Percentiles rank a stretch among this genome's conserved stretches.
These are phyloP conservation scores for Tetradesmus lagerheimii DNA, from an alignment of 139 green algal genomes.

Conservation along the genomic window DNA sequence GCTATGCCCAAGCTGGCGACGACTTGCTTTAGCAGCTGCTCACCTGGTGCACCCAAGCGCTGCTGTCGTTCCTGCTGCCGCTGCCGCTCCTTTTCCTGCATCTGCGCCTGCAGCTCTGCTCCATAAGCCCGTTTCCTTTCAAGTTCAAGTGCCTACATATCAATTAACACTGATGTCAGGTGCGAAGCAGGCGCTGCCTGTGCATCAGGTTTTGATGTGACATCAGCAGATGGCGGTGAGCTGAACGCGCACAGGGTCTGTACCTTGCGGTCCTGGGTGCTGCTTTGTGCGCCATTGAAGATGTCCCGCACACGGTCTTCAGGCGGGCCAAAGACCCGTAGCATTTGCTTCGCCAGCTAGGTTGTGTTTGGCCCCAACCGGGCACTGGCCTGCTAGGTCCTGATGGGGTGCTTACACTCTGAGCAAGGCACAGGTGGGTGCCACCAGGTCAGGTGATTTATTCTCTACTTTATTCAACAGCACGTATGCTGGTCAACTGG, in stretches of 20 bases:
- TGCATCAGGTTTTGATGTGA: not conserved
- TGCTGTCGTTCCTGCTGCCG: conserved; percentile 18
- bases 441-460: not conserved
- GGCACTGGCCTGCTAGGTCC: not conserved
- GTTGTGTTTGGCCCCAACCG: not conserved
- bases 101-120: conserved; percentile 48
- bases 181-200: not conserved
- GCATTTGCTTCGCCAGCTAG: not conserved
- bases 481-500: not conserved
- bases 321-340: conserved; percentile 17
- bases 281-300: conserved; percentile 8
- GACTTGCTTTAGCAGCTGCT: too few species aligned
- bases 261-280: conserved; percentile 18
- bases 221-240: not conserved
- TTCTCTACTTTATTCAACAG: not conserved
- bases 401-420: not conserved
- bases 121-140: conserved; percentile 45
- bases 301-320: conserved; percentile 41
- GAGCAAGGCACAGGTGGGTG: not conserved
- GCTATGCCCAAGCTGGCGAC: too few species aligned
- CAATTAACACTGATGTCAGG: not conserved
- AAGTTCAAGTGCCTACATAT: not conserved
- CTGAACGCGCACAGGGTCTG: not conserved
- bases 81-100: conserved; percentile 24
- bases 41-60: conserved; percentile 15